Percentiles rank a stretch among this genome's conserved stretches.
These are phyloP conservation scores for Aspergillus tubingensis DNA, from an alignment of 2,329 filamentous ascomycete genomes.

Conservation along the genomic window DNA sequence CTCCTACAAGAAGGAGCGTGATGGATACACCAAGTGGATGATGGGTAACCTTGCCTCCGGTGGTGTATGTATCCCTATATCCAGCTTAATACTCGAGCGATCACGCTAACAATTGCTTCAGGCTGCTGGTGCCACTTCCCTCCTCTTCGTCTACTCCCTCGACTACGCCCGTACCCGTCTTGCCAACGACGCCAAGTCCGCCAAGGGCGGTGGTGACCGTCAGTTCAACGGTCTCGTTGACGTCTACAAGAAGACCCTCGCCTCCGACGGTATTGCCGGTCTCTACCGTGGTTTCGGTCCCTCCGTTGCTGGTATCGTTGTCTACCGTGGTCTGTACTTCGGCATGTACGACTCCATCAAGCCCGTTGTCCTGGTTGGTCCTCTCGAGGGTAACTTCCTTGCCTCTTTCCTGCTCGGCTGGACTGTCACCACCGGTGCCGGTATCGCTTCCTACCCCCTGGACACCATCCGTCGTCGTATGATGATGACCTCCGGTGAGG, in stretches of 20 bases:
- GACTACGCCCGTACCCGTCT: slow-evolving; percentile 99
- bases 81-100: background rate
- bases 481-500: slow-evolving; percentile 97
- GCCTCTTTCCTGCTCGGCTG: slow-evolving; percentile 98
- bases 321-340: slow-evolving; percentile 99
- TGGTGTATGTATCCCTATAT: slow-evolving; percentile 73
- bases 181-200: slow-evolving; percentile 99
- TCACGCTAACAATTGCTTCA: slow-evolving; percentile 37
- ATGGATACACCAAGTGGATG: slow-evolving; percentile 99
- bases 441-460: slow-evolving; percentile 99
- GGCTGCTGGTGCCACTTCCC: slow-evolving; percentile 98
- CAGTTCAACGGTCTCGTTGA: slow-evolving; percentile 99
- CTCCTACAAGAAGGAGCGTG: slow-evolving; percentile 99
- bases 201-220: slow-evolving; percentile 91
- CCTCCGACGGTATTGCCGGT: slow-evolving; percentile 97
- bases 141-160: slow-evolving; percentile 99
- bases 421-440: slow-evolving; percentile 99
- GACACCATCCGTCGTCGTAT: slow-evolving; percentile 99
- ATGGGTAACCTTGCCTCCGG: slow-evolving; percentile 98
- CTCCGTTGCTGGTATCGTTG: slow-evolving; percentile 97
- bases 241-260: slow-evolving; percentile 99
- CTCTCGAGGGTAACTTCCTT: slow-evolving; percentile 97
- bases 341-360: slow-evolving; percentile 99
- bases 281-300: slow-evolving; percentile 99
- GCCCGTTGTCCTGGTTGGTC: slow-evolving; percentile 90